Evolutionary conservation across 106 monocot genomes (phyloP).

Genomic region (Dendrobium huoshanense): DNA sequence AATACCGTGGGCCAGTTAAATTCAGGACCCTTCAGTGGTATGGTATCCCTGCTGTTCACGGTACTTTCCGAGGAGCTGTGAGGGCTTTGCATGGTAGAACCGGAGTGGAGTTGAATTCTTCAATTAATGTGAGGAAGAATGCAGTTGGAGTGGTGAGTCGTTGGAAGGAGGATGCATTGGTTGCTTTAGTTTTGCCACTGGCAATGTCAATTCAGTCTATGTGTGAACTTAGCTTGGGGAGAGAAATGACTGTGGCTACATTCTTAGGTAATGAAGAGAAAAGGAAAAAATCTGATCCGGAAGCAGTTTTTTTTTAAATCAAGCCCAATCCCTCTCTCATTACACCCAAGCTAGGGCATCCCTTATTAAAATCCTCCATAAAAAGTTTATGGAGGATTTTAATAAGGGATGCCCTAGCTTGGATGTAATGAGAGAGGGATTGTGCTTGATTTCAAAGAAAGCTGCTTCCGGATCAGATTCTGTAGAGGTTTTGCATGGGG

Average conservation of each 20-base stretch:
- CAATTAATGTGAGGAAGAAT: constrained; percentile 40
- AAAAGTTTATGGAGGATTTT: constrained; percentile 12
- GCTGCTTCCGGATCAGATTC: constrained; percentile 19
- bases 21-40: constrained; percentile 14
- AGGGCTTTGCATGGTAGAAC: constrained; percentile 46
- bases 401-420: constrained; percentile 21
- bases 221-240: constrained; percentile 44
- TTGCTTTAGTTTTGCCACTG: constrained; percentile 24
- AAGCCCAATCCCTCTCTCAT: neutral
- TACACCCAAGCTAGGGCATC: too few relatives aligned
- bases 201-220: constrained; percentile 31
- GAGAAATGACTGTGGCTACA: constrained; percentile 23
- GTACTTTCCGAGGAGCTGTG: constrained; percentile 55
- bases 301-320: neutral
- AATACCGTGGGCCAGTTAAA: constrained; percentile 47
- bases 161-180: constrained; percentile 44
- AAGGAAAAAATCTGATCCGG: constrained; percentile 19
- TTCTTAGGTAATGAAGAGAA: constrained; percentile 25
- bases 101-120: constrained; percentile 60
- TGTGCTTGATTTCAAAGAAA: constrained; percentile 20
- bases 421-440: constrained; percentile 28
- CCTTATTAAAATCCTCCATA: too few relatives aligned
- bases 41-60: constrained; percentile 58
- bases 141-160: constrained; percentile 13
- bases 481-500: constrained; percentile 26